Evolutionary conservation across 2,329 filamentous ascomycete species (phyloP).

Genomic region (Scolecobasidium constrictum): DNA sequence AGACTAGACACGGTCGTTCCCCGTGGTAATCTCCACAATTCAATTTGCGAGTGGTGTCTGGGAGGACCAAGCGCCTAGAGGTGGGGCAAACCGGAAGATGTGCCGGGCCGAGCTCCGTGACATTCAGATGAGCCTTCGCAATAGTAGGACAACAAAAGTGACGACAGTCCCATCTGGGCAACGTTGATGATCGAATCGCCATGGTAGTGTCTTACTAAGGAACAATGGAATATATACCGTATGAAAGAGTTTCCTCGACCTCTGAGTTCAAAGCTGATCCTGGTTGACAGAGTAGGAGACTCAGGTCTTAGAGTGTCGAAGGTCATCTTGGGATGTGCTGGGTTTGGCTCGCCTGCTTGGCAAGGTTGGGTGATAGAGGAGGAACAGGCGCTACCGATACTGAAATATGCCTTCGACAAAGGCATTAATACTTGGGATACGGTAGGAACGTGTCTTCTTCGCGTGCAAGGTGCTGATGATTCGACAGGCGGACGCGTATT

Average conservation of each 20-base stretch:
- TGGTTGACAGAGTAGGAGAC: background rate
- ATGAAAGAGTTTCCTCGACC: background rate
- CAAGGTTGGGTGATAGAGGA: conserved; percentile 18
- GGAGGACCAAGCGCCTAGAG: background rate
- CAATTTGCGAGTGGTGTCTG: background rate
- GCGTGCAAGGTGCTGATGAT: conserved; percentile 7
- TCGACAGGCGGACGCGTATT: conserved; percentile 13
- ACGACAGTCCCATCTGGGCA: background rate
- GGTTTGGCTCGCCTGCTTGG: conserved; percentile 23
- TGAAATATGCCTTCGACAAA: conserved; percentile 29
- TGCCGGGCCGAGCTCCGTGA: background rate
- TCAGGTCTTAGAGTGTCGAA: conserved; percentile 11
- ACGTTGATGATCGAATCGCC: background rate
- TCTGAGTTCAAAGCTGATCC: background rate
- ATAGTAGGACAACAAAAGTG: background rate
- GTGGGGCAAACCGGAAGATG: background rate
- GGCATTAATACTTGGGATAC: conserved; percentile 36
- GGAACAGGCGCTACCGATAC: conserved; percentile 24
- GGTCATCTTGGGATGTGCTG: conserved; percentile 29
- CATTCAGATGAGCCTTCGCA: background rate
- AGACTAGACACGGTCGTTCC: too few relatives aligned
- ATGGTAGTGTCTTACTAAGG: background rate
- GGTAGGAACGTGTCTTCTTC: conserved; percentile 13
- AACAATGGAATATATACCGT: background rate
- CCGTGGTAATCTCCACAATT: background rate